These are phyloP conservation scores for Thuidium tamariscinum DNA, from an alignment of 225 moss, liverwort and hornwort genomes.

Conservation along the genomic window DNA sequence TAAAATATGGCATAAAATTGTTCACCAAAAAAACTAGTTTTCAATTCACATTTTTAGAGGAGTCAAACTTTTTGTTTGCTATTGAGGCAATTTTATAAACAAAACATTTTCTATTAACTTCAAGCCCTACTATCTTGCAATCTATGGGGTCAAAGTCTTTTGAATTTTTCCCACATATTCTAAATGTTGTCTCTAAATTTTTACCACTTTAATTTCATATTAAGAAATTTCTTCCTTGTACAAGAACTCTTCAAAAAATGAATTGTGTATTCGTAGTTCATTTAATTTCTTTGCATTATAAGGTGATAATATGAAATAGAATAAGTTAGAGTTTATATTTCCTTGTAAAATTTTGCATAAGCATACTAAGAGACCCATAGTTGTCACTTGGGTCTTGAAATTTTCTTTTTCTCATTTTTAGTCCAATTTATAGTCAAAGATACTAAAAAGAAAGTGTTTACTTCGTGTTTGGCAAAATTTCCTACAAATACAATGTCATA, in stretches of 20 bases:
- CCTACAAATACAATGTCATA: too few species aligned
- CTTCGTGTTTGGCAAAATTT: too few species aligned
- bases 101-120: not conserved
- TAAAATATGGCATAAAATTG: not conserved
- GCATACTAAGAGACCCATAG: too few species aligned
- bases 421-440: too few species aligned
- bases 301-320: not conserved
- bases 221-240: too few species aligned
- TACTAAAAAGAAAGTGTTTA: too few species aligned
- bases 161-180: not conserved
- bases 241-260: not conserved
- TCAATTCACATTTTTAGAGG: not conserved
- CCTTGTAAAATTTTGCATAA: too few species aligned
- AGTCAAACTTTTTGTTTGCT: not conserved
- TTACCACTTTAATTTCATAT: accelerated
- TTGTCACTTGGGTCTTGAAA: too few species aligned
- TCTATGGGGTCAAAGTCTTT: not conserved
- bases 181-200: not conserved
- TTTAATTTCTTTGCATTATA: not conserved
- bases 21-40: accelerated
- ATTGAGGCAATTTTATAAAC: accelerated
- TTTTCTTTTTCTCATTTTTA: too few species aligned
- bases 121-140: not conserved
- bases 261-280: not conserved
- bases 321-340: not conserved